A percentile compares a stretch with the other conserved stretches of the same genome.
Evolutionary conservation across 768 basidiomycete species (phyloP).

Genomic region (Vararia minispora): DNA sequence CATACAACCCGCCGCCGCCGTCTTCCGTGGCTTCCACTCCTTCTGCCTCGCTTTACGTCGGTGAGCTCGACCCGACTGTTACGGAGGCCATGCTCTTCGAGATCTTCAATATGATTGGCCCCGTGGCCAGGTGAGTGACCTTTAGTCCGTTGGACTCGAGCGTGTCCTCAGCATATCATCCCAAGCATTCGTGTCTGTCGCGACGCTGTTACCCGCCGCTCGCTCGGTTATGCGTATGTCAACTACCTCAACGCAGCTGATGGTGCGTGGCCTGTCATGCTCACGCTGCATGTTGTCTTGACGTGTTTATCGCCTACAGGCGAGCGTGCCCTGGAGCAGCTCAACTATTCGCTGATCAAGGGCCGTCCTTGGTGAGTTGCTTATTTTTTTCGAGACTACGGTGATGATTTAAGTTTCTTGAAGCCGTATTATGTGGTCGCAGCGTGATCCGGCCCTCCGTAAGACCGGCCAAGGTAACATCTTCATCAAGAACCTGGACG

Average conservation of each 20-base stretch:
- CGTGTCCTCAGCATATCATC: no score
- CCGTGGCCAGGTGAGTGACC: conserved; percentile 76
- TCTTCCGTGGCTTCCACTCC: conserved; percentile 54
- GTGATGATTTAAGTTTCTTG: conserved; percentile 4
- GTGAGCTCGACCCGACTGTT: conserved; percentile 95
- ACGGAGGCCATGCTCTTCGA: conserved; percentile 99
- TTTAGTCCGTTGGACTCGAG: conserved; percentile 4
- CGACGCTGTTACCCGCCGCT: conserved; percentile 98
- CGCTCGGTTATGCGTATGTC: conserved; percentile 98
- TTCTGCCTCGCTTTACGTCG: conserved; percentile 94
- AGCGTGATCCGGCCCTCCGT: conserved; percentile 97
- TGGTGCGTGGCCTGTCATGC: conserved; percentile 39
- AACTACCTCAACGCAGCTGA: conserved; percentile 95
- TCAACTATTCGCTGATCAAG: conserved; percentile 99
- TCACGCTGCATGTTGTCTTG: conserved; percentile 4
- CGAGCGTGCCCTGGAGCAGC: conserved; percentile 96
- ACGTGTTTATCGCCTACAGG: conserved; percentile 31
- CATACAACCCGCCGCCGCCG: conserved; percentile 42
- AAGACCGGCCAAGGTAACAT: conserved; percentile 99
- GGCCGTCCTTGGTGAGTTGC: conserved; percentile 79
- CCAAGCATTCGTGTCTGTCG: conserved; percentile 99
- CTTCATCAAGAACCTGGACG: conserved; percentile 99
- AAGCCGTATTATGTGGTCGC: conserved; percentile 99
- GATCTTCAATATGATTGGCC: conserved; percentile 99
- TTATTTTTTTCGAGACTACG: not conserved